A percentile compares a stretch with the other conserved stretches of the same genome.
Conservation (phyloP, 2,329 filamentous ascomycete species). For the Exophiala calicioides region DNA sequence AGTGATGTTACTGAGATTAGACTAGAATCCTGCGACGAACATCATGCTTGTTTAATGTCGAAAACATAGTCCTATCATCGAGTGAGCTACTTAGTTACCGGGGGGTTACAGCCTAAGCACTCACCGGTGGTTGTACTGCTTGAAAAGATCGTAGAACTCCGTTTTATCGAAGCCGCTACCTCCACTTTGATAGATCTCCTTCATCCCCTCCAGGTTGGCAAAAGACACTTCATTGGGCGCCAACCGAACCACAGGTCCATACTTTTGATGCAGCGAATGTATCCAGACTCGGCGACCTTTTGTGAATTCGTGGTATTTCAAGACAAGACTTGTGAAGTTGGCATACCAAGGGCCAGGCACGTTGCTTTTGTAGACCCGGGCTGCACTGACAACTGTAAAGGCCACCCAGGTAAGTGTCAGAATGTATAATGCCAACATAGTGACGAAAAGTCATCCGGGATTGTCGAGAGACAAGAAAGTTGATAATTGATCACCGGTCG, state of each 20-base stretch:
- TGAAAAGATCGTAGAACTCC: slow-evolving; percentile 39
- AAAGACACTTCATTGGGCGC: slow-evolving; percentile 68
- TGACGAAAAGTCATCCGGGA: too few relatives aligned
- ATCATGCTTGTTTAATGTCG: slow-evolving; percentile 42
- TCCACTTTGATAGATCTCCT: slow-evolving; percentile 56
- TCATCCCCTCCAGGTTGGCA: slow-evolving; percentile 58
- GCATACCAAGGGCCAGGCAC: slow-evolving; percentile 18
- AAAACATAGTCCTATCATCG: slow-evolving; percentile 42
- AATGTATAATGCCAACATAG: neutral
- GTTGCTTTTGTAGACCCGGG: neutral
- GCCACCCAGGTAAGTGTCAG: neutral
- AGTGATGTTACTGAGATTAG: too few relatives aligned
- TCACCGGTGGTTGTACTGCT: slow-evolving; percentile 29
- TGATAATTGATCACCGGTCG: too few relatives aligned
- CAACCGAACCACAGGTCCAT: slow-evolving; percentile 64
- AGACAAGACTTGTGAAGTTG: slow-evolving; percentile 10
- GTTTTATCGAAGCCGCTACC: slow-evolving; percentile 43
- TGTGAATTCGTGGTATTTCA: slow-evolving; percentile 20
- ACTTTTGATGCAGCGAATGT: slow-evolving; percentile 56
- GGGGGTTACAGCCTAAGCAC: too few relatives aligned
- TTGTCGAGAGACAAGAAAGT: too few relatives aligned
- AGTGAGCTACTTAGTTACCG: too few relatives aligned
- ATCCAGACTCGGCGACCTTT: slow-evolving; percentile 40
- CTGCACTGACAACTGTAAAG: neutral
- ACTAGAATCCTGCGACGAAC: too few relatives aligned